These are phyloP conservation scores for Fusarium buharicum DNA, from an alignment of 2,329 filamentous ascomycete species.

Conservation along the genomic window DNA sequence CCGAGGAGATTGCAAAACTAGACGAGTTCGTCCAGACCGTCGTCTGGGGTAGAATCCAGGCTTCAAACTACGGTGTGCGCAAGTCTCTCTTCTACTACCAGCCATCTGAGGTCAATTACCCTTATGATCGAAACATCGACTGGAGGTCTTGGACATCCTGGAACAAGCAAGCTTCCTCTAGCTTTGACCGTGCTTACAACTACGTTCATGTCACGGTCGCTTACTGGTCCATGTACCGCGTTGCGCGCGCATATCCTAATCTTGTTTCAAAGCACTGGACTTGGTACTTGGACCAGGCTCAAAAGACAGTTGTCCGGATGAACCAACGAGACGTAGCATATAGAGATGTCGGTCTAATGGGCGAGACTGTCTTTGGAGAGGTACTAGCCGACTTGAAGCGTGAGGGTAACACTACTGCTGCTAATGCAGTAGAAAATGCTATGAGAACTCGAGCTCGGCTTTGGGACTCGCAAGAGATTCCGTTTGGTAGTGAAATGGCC, in stretches of 20 bases:
- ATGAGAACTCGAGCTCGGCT: conserved; percentile 61
- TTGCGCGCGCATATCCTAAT: conserved; percentile 60
- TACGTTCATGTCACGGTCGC: conserved; percentile 67
- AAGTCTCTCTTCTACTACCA: conserved; percentile 69
- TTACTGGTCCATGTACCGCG: conserved; percentile 68
- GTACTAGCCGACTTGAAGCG: conserved; percentile 61
- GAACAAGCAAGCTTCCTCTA: conserved; percentile 58
- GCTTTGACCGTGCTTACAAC: conserved; percentile 64
- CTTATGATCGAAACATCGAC: conserved; percentile 56
- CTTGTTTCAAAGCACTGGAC: conserved; percentile 57
- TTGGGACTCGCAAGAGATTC: conserved; percentile 63
- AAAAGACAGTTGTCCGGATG: conserved; percentile 58
- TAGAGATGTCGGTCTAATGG: conserved; percentile 64
- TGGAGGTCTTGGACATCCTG: conserved; percentile 65
- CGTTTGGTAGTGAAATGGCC: conserved; percentile 69
- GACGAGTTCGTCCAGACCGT: conserved; percentile 65
- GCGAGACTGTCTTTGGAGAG: conserved; percentile 66
- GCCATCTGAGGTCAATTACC: conserved; percentile 54
- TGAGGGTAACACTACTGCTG: conserved; percentile 57
- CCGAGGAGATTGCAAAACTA: conserved; percentile 61
- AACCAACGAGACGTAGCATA: conserved; percentile 56
- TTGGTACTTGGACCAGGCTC: conserved; percentile 67
- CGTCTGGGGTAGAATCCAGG: conserved; percentile 61
- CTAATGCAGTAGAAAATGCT: conserved; percentile 52
- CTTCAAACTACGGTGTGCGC: conserved; percentile 58